These are phyloP conservation scores for Apophysomyces ossiformis DNA, from an alignment of 371 early-diverging fungal genomes.

Conservation along the genomic window DNA sequence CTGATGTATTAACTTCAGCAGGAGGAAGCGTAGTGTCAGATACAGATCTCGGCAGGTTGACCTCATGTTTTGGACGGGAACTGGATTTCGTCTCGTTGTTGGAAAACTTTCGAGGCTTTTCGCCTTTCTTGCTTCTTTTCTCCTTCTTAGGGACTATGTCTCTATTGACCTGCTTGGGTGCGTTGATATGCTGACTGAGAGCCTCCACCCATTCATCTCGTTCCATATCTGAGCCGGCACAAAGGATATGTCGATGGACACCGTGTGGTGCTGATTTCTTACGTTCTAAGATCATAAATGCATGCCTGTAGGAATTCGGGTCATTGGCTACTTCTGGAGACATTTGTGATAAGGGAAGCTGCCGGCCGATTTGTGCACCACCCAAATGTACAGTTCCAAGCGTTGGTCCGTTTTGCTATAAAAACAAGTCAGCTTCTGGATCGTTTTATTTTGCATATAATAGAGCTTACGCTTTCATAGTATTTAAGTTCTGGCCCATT, in stretches of 20 bases:
- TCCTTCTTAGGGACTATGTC: not conserved
- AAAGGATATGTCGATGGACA: conserved; percentile 73
- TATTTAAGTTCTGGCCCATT: conserved; percentile 68
- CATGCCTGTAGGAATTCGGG: conserved; percentile 66
- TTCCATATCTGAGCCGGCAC: conserved; percentile 85
- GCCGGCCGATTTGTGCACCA: conserved; percentile 56
- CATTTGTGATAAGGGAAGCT: conserved; percentile 34
- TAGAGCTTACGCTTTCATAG: conserved; percentile 55
- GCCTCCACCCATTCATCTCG: conserved; percentile 86
- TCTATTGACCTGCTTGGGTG: not conserved
- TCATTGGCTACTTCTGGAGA: conserved; percentile 13
- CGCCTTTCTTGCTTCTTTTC: conserved; percentile 6
- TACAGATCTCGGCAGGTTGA: conserved; percentile 25
- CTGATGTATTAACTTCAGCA: not conserved
- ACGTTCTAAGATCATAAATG: conserved; percentile 73
- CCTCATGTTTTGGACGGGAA: not conserved
- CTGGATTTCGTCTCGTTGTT: conserved; percentile 2
- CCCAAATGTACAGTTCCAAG: conserved; percentile 53
- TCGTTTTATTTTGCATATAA: not conserved
- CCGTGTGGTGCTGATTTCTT: conserved; percentile 61
- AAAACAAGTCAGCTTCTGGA: not conserved
- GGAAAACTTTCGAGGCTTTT: not conserved
- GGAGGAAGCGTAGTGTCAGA: conserved; percentile 28
- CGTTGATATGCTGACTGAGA: conserved; percentile 41
- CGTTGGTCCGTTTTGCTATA: conserved; percentile 47